phyloP scores from a whole-genome alignment of 2,329 filamentous ascomycete species.

The Cadophora sp. region DNA sequence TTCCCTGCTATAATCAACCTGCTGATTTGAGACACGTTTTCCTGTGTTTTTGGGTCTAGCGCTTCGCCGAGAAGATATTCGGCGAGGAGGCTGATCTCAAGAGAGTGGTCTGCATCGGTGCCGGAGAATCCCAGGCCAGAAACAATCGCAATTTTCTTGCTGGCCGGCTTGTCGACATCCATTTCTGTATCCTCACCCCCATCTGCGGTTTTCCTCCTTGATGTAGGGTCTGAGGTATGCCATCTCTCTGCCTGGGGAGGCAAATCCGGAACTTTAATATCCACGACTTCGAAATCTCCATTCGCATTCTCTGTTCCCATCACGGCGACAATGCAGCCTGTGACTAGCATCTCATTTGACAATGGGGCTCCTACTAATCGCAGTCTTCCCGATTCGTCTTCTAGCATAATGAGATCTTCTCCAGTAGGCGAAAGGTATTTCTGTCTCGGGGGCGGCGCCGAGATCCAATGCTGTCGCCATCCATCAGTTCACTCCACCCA shows the following conservation, averaged over 20 bases:
- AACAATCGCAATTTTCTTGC: slow-evolving; percentile 77
- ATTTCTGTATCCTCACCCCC: slow-evolving; percentile 66
- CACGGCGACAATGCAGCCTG: slow-evolving; percentile 91
- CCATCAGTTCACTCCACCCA: slow-evolving; percentile 21
- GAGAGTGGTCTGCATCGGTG: slow-evolving; percentile 71
- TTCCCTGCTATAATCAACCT: slow-evolving; percentile 92
- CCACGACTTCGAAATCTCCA: slow-evolving; percentile 91
- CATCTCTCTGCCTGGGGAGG: slow-evolving; percentile 83
- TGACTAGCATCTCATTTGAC: slow-evolving; percentile 76
- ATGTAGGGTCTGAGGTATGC: slow-evolving; percentile 64
- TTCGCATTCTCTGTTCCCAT: slow-evolving; percentile 92
- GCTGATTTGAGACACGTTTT: slow-evolving; percentile 71
- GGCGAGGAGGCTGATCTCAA: slow-evolving; percentile 78
- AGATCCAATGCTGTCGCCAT: slow-evolving; percentile 77
- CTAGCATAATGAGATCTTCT: slow-evolving; percentile 79
- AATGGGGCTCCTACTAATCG: slow-evolving; percentile 77
- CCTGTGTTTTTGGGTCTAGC: slow-evolving; percentile 64
- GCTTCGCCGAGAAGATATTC: slow-evolving; percentile 91
- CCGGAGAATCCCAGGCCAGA: slow-evolving; percentile 88
- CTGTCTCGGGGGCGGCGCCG: slow-evolving; percentile 75
- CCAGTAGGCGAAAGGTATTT: slow-evolving; percentile 73
- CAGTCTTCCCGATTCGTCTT: slow-evolving; percentile 93
- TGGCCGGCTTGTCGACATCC: slow-evolving; percentile 46
- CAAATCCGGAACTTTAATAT: slow-evolving; percentile 87
- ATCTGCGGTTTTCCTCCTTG: slow-evolving; percentile 48